Percentiles rank a stretch among this genome's conserved stretches.
Conservation (phyloP, 2,329 filamentous ascomycete species). For the Aquanectria penicillioides region DNA sequence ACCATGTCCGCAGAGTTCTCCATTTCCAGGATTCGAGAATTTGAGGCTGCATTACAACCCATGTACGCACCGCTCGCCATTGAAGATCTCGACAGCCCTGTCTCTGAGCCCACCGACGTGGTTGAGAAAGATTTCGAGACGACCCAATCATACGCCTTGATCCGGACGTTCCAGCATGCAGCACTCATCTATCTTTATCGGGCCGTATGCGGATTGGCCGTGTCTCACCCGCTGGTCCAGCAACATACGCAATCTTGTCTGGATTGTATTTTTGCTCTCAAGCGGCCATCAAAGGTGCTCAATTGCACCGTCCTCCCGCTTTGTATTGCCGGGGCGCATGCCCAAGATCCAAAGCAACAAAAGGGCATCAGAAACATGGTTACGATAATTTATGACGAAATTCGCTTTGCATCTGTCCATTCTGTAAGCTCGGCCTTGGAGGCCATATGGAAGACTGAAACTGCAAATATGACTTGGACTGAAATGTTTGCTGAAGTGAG, state of each 20-base stretch:
- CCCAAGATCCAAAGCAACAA: conserved; percentile 43
- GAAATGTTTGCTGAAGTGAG: conserved; percentile 39
- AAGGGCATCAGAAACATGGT: conserved; percentile 30
- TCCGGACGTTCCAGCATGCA: conserved; percentile 52
- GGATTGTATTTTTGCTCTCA: conserved; percentile 48
- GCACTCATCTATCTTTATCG: conserved; percentile 56
- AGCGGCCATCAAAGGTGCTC: conserved; percentile 48
- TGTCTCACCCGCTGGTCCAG: conserved; percentile 52
- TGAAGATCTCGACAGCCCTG: conserved; percentile 33
- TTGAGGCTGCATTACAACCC: conserved; percentile 40
- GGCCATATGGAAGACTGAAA: conserved; percentile 33
- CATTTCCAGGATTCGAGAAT: conserved; percentile 41
- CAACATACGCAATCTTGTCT: conserved; percentile 50
- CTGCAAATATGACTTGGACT: conserved; percentile 30
- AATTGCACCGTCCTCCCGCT: conserved; percentile 53
- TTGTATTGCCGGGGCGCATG: conserved; percentile 50
- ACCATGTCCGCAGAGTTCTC: conserved; percentile 37
- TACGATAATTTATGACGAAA: conserved; percentile 42
- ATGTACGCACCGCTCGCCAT: conserved; percentile 39
- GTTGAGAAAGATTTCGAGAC: conserved; percentile 41
- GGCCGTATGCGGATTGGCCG: conserved; percentile 51
- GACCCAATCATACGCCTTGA: conserved; percentile 48
- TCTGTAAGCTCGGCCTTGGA: conserved; percentile 36
- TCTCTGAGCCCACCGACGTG: background rate
- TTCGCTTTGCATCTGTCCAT: conserved; percentile 52